Base-by-base conservation (phyloP, 164 flowering plant genomes). In the Sextonia rubra region DNA sequence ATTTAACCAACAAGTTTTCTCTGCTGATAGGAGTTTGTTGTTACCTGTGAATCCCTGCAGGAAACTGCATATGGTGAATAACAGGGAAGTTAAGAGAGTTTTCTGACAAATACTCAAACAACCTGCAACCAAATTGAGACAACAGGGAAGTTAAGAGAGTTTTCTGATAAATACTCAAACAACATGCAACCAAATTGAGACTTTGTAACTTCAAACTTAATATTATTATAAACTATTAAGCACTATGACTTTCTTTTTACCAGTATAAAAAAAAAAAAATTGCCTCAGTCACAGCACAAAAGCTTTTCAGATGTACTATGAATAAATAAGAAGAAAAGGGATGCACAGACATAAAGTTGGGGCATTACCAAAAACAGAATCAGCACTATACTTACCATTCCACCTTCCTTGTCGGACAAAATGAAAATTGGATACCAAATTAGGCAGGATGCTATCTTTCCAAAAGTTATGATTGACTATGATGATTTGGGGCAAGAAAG, bases 11-110 rank as follows among this genome's bases (percentile, higher is more conserved):
- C 65, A 61, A 12, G 67, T 29, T 29, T 29, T 18, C 6, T 37
- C 44, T 37, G 44, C 44, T 64, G 27, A 64, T 15, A 65, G 62
- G 47, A 65, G 2, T 63, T 4, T 30, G 30, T 12, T 67, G 25
- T 70, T 83, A 92, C 99, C 98, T 90, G 83, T 89, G 91, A 77
- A 75, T 77, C 68, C 86, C 89, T 44, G 73, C 77, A 4, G 97
- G 91, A 72, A 91, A 94, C 76, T 90, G 87, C 71, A 94, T 80
- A 71, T 94, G 97, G 81, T 94, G 99, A 80, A 94, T 88, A 2
- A 91, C 97, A 11, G 99, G 97, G 82, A 90, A 84, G 80, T 84
- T 75, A 68, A 94, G 79, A 73, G 80, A 74, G 77, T 91, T 91
- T 32, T 88, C 97, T 25, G 78, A 79, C 67, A 92, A 86, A 77